phyloP scores from a whole-genome alignment of 768 basidiomycete species.

The Pleurotus citrinopileatus region DNA sequence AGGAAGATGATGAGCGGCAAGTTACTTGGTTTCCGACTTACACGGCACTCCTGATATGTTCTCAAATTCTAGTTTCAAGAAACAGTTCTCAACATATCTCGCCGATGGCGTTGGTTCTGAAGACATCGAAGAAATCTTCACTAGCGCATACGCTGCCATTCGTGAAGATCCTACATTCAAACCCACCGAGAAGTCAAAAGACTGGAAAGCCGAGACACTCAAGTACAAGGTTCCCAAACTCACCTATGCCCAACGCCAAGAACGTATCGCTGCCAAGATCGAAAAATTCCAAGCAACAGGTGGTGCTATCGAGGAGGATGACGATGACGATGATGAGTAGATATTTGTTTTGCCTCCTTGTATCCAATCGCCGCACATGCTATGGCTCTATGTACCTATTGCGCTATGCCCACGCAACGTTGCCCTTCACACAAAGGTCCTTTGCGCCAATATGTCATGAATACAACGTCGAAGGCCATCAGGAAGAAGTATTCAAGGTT shows the following conservation, averaged over 20 bases:
- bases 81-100: conserved; percentile 94
- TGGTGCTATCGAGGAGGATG: conserved; percentile 49
- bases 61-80: conserved; percentile 73
- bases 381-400: conserved; percentile 14
- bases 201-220: conserved; percentile 86
- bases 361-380: conserved; percentile 14
- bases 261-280: conserved; percentile 84
- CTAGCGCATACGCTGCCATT: conserved; percentile 90
- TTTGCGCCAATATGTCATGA: not conserved
- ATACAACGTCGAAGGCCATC: not conserved
- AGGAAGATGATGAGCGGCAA: conserved; percentile 97
- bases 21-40: conserved; percentile 17
- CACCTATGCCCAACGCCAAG: conserved; percentile 74
- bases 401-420: conserved; percentile 5
- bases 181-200: conserved; percentile 82
- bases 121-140: conserved; percentile 96
- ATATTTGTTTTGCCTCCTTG: conserved; percentile 19
- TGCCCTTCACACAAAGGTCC: conserved; percentile 10
- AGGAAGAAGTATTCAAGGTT: conserved; percentile 20
- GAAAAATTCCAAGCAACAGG: conserved; percentile 80
- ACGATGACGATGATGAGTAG: conserved; percentile 65
- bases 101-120: conserved; percentile 94
- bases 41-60: conserved; percentile 10
- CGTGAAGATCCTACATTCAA: conserved; percentile 92
- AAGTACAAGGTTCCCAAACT: conserved; percentile 72